Conservation (phyloP, 441 rosid genomes). For the Populus hybrid region DNA sequence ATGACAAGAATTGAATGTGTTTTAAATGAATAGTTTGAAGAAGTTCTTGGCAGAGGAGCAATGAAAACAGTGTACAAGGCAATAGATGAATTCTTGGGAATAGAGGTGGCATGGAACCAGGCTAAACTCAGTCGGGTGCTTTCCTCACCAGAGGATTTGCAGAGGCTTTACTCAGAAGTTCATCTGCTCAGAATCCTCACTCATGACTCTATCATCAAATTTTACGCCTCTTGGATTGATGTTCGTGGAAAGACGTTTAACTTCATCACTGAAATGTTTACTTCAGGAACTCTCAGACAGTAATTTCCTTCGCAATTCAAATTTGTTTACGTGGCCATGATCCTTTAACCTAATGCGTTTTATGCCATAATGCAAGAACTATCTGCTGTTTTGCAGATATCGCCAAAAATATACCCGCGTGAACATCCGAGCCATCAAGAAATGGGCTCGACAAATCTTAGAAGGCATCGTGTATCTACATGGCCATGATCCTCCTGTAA, state of each 20-base stretch:
- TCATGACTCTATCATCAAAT: conserved; percentile 55
- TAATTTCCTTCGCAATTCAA: conserved; percentile 25
- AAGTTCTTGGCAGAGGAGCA: conserved; percentile 77
- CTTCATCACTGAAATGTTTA: conserved; percentile 77
- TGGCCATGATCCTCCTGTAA: conserved; percentile 60
- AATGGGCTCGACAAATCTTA: conserved; percentile 71
- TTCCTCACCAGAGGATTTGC: conserved; percentile 52
- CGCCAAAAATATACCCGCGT: conserved; percentile 59
- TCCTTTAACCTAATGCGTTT: not conserved
- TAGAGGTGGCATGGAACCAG: conserved; percentile 82
- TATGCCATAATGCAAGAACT: not conserved
- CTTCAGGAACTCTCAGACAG: conserved; percentile 71
- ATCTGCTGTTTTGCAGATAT: conserved; percentile 29
- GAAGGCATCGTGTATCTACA: conserved; percentile 61
- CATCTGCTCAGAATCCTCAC: conserved; percentile 60
- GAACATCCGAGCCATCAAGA: conserved; percentile 60
- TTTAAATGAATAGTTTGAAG: conserved; percentile 45
- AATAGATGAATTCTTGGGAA: conserved; percentile 62
- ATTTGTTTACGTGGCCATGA: too few relatives aligned
- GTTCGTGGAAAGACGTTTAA: conserved; percentile 51
- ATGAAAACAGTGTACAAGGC: conserved; percentile 81
- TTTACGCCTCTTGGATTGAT: conserved; percentile 74
- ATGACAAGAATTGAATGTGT: not conserved
- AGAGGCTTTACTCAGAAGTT: conserved; percentile 69
- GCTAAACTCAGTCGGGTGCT: conserved; percentile 49